phyloP scores from a whole-genome alignment of 306 rosid genomes.

The Albizia julibrissin region DNA sequence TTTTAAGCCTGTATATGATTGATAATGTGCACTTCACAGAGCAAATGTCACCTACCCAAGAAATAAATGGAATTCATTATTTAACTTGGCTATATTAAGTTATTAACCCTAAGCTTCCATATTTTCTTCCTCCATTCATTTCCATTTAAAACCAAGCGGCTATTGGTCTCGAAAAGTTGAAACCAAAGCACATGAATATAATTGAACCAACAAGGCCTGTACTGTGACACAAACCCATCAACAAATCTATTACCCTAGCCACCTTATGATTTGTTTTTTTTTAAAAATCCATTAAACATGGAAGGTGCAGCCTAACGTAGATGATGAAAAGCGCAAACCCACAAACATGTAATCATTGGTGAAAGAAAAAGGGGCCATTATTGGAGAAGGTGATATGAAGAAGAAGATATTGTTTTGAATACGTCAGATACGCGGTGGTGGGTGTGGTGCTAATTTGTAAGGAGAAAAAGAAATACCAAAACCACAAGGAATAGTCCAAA shows the following conservation, averaged over 20 bases:
- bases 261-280: background rate
- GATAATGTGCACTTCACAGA: constrained; percentile 29
- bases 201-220: constrained; percentile 26
- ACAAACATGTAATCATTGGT: constrained; percentile 28
- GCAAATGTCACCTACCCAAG: background rate
- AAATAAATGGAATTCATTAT: background rate
- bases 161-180: constrained; percentile 28
- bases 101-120: background rate
- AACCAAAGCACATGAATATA: constrained; percentile 37
- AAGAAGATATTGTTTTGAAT: constrained; percentile 30
- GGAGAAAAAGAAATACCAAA: constrained; percentile 21
- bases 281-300: background rate
- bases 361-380: constrained; percentile 28
- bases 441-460: constrained; percentile 33
- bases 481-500: background rate
- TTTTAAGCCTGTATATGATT: constrained; percentile 13
- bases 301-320: constrained; percentile 3
- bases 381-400: constrained; percentile 37
- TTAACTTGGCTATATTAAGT: constrained; percentile 5
- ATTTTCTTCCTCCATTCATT: constrained; percentile 5
- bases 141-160: constrained; percentile 27
- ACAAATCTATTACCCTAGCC: background rate
- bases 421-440: constrained; percentile 25
- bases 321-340: constrained; percentile 7
- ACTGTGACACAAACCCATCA: background rate